A percentile compares a stretch with the other conserved stretches of the same genome.
phyloP scores from a whole-genome alignment of 306 rosid genomes.

The Medicago arabica region DNA sequence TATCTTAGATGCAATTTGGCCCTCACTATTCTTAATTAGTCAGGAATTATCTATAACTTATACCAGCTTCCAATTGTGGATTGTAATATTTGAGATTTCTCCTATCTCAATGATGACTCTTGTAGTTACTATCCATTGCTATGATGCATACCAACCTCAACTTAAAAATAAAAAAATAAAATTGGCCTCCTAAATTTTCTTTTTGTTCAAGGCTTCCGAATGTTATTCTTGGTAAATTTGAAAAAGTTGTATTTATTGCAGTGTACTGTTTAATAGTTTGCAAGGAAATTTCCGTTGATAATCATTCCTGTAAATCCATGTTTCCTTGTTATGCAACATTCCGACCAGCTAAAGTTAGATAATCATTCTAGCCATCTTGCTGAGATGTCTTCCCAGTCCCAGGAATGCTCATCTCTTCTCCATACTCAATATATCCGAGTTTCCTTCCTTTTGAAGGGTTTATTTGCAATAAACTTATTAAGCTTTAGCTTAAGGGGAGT shows the following conservation, averaged over 20 bases:
- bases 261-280: not conserved
- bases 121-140: not conserved
- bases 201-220: not conserved
- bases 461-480: not conserved
- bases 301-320: not conserved
- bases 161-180: not conserved
- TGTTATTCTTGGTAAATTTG: not conserved
- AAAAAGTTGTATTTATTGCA: not conserved
- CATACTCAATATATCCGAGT: not conserved
- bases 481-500: not conserved
- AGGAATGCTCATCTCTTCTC: not conserved
- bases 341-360: not conserved
- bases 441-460: not conserved
- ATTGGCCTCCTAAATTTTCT: not conserved
- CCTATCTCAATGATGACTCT: not conserved
- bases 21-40: not conserved
- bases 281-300: slow-evolving; percentile 1
- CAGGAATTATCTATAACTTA: not conserved
- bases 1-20: slow-evolving; percentile 1
- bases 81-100: not conserved
- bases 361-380: not conserved
- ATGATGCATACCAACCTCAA: not conserved
- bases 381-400: not conserved
- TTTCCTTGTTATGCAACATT: not conserved
- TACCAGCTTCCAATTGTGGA: not conserved